Base-by-base conservation (phyloP, 139 green algal genomes). In the Eudorina sp. region DNA sequence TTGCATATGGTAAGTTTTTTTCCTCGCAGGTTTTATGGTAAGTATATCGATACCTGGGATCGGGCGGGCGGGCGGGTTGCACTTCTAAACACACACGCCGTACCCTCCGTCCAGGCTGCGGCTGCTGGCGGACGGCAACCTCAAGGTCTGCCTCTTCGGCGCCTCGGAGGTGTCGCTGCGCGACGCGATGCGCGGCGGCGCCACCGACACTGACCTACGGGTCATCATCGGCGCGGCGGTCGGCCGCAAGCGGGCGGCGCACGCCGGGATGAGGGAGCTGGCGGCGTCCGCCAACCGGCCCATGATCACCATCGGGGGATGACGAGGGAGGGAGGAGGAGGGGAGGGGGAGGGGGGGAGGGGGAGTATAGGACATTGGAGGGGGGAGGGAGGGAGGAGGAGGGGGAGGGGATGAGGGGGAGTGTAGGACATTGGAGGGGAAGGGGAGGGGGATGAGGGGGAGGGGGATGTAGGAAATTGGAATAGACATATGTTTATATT, bases 141-240 rank as follows among this genome's bases (percentile, higher is more conserved):
- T 99, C 51, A 99, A 99, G 86, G 96, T 99, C 38, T 99, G 98
- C 94, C 92, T 99, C 53, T 99, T 99, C 94, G 98, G 97, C 0
- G 92, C 95, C 29, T 96, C 94, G 76, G 98, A 99, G 91, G 97
- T 93, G 38, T 96, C 92, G 86, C 81, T 99, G 77, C 88, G 96
- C 34, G 97, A 99, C 88, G 97, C 98, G 0, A 94, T 99, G 92
- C 93, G 98, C 0, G 92, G 91, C 18, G 97, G 97, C n/a, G 96
- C 95, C 6, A 94, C 76, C 0, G 95, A 99, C 38, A 95, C 96
- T 0, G 95, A 98, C 51, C 91, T 99, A 41, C 81, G 85, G 1
- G 60, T 89, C 3, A 94, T 99, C 62, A 97, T 99, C 48, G 91
- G 85, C 19, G 95, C 92, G 7, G 98, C 98, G 18, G 95, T 99